These are phyloP conservation scores for Umbellularia californica DNA, from an alignment of 164 flowering plant genomes.

Conservation along the genomic window DNA sequence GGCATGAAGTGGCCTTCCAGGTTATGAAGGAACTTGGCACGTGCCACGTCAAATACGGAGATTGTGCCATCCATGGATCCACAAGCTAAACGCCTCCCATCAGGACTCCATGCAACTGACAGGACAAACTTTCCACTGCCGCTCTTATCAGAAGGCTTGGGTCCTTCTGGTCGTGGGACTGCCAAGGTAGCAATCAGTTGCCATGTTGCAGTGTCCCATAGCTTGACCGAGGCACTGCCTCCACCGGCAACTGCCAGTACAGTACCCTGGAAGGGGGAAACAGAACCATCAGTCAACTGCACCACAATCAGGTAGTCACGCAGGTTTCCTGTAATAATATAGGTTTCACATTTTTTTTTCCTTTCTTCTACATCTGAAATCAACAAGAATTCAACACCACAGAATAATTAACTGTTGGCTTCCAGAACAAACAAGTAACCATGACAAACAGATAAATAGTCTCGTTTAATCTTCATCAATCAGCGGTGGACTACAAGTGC, in stretches of 20 bases:
- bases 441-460: too few species aligned
- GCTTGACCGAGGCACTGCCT: slow-evolving; percentile 86
- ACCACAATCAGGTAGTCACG: not conserved
- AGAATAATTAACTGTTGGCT: too few species aligned
- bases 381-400: not conserved
- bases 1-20: slow-evolving; percentile 98
- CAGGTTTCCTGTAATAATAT: not conserved
- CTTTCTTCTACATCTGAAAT: not conserved
- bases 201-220: slow-evolving; percentile 98
- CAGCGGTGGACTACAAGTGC: too few species aligned
- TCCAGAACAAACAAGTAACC: too few species aligned
- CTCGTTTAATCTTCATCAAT: too few species aligned
- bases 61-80: slow-evolving; percentile 97
- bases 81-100: slow-evolving; percentile 82
- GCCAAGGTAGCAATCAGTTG: slow-evolving; percentile 51
- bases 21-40: slow-evolving; percentile 83
- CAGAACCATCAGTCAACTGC: not conserved
- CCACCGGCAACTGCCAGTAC: slow-evolving; percentile 97
- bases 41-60: slow-evolving; percentile 74
- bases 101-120: slow-evolving; percentile 96
- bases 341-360: not conserved
- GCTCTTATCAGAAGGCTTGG: slow-evolving; percentile 64
- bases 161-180: slow-evolving; percentile 77
- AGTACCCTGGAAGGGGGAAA: slow-evolving; percentile 53
- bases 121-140: slow-evolving; percentile 88